phyloP scores from a whole-genome alignment of 768 basidiomycete genomes.

The Podaxis sp. region DNA sequence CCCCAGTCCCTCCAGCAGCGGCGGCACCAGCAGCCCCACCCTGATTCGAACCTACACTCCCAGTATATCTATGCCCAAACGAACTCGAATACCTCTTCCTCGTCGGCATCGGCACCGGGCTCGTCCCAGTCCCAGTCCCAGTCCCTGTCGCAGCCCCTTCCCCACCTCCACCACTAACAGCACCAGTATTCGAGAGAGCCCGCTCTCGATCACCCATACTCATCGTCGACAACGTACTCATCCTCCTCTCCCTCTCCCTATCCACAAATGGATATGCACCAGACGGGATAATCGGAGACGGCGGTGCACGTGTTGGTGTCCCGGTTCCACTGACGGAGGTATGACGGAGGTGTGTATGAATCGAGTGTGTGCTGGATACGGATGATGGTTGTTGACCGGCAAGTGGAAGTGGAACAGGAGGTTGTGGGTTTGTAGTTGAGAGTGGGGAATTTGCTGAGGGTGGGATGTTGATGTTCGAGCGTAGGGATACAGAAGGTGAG shows the following conservation, averaged over 20 bases:
- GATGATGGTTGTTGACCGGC: conserved; percentile 6
- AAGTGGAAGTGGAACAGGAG: background rate
- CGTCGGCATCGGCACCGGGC: conserved; percentile 19
- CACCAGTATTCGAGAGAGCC: conserved; percentile 23
- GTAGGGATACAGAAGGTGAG: conserved; percentile 34
- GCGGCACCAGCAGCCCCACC: background rate
- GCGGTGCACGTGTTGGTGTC: conserved; percentile 23
- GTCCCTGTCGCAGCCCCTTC: conserved; percentile 14
- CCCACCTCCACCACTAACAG: conserved; percentile 17
- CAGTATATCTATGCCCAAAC: conserved; percentile 69
- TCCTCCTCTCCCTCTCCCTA: conserved; percentile 9
- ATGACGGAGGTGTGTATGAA: conserved; percentile 20
- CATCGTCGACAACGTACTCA: conserved; percentile 11
- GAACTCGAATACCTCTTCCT: conserved; percentile 76
- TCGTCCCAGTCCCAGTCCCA: conserved; percentile 20
- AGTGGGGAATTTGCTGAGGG: background rate
- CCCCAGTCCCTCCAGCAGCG: background rate
- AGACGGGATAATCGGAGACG: conserved; percentile 21
- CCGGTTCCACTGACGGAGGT: conserved; percentile 16
- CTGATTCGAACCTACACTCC: conserved; percentile 22
- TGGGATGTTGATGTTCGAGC: conserved; percentile 18
- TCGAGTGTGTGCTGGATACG: conserved; percentile 6
- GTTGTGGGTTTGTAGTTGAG: background rate
- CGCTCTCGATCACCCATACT: background rate
- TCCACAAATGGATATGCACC: background rate